A percentile compares a stretch with the other conserved stretches of the same genome.
Evolutionary conservation across 2,329 filamentous ascomycete genomes (phyloP).

Genomic region (Geoglossum cookeanum): DNA sequence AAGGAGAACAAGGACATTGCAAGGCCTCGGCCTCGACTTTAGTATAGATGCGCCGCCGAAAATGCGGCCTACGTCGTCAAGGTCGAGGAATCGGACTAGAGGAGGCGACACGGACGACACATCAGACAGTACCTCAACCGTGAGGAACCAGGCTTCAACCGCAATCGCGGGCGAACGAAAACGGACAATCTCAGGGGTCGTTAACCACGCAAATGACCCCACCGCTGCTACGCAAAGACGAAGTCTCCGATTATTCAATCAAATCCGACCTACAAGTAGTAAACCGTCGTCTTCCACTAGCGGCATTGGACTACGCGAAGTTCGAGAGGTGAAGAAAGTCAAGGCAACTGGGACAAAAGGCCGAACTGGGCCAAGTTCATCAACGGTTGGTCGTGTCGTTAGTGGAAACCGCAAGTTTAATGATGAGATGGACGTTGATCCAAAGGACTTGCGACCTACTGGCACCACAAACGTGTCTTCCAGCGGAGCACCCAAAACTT

Average conservation of each 20-base stretch:
- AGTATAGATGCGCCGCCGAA: slow-evolving; percentile 40
- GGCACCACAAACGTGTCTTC: slow-evolving; percentile 17
- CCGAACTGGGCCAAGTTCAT: slow-evolving; percentile 38
- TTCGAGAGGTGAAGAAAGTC: slow-evolving; percentile 66
- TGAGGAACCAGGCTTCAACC: neutral
- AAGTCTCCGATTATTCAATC: slow-evolving; percentile 53
- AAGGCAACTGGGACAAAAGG: slow-evolving; percentile 54
- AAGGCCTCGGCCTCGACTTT: slow-evolving; percentile 30
- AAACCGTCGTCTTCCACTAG: slow-evolving; percentile 41
- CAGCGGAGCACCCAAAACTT: slow-evolving; percentile 19
- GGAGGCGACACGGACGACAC: slow-evolving; percentile 22
- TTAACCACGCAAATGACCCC: slow-evolving; percentile 38
- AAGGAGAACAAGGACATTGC: slow-evolving; percentile 34
- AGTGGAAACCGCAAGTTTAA: slow-evolving; percentile 77
- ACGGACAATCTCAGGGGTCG: slow-evolving; percentile 77
- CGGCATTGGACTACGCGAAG: slow-evolving; percentile 38
- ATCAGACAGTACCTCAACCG: neutral
- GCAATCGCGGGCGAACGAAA: slow-evolving; percentile 44
- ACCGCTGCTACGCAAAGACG: slow-evolving; percentile 43
- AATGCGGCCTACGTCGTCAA: slow-evolving; percentile 34
- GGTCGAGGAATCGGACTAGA: slow-evolving; percentile 21
- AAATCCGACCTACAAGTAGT: slow-evolving; percentile 44
- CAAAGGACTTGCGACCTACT: slow-evolving; percentile 34
- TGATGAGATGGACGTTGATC: slow-evolving; percentile 48
- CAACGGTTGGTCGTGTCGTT: slow-evolving; percentile 67